Evolutionary conservation across 768 basidiomycete species (phyloP).

Genomic region (Termitomyces sp.): DNA sequence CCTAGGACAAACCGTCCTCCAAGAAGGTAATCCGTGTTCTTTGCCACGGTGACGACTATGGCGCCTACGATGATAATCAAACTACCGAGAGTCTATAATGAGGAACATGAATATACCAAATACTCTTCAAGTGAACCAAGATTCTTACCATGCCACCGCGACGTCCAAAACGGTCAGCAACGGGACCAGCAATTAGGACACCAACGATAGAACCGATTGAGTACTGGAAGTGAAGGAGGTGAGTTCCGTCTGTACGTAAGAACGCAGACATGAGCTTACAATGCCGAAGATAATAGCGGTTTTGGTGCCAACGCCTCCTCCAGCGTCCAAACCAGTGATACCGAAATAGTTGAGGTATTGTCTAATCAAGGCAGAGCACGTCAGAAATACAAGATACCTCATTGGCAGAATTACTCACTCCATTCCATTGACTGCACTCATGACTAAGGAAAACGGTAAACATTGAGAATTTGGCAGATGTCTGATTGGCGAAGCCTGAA

Average conservation of each 20-base stretch:
- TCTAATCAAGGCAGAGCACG: constrained; percentile 16
- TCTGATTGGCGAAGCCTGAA: neutral
- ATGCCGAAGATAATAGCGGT: constrained; percentile 45
- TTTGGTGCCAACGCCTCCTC: constrained; percentile 40
- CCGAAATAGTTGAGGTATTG: constrained; percentile 39
- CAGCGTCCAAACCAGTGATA: constrained; percentile 34
- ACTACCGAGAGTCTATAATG: constrained; percentile 32
- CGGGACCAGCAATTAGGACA: constrained; percentile 37
- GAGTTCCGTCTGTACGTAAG: neutral
- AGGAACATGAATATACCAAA: neutral
- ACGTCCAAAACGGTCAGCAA: constrained; percentile 39
- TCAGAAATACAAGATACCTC: neutral
- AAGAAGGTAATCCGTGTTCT: constrained; percentile 42
- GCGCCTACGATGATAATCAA: constrained; percentile 39
- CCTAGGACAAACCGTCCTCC: constrained; percentile 52
- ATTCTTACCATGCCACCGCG: constrained; percentile 38
- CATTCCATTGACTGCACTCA: constrained; percentile 48
- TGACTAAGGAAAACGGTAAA: constrained; percentile 25
- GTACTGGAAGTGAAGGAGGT: constrained; percentile 25
- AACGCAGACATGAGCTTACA: constrained; percentile 20
- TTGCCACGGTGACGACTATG: constrained; percentile 42
- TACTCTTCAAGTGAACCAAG: neutral
- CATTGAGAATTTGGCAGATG: neutral
- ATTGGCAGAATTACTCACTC: constrained; percentile 24
- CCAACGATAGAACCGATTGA: constrained; percentile 39